A percentile compares a stretch with the other conserved stretches of the same genome.
Conservation (phyloP, 768 basidiomycete genomes). For the Macrolepiota dolichaula region DNA sequence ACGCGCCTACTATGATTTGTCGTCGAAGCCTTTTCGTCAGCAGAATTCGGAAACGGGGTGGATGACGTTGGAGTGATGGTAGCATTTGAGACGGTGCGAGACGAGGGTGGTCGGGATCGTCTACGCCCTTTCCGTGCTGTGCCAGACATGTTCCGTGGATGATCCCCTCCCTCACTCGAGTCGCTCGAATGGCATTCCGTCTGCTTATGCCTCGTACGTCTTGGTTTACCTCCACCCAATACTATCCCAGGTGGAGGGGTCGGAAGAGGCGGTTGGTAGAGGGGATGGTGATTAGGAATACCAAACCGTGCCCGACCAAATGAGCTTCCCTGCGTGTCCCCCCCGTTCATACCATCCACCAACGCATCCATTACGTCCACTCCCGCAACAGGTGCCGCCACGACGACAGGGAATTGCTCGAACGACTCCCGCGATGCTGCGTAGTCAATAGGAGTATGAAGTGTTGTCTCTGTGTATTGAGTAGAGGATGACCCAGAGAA, state of each 20-base stretch:
- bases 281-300: slow-evolving; percentile 63
- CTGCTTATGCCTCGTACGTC: slow-evolving; percentile 28
- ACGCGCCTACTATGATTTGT: slow-evolving; percentile 3
- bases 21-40: slow-evolving; percentile 15
- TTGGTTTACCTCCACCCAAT: slow-evolving; percentile 50
- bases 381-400: slow-evolving; percentile 73
- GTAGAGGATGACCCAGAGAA: slow-evolving; percentile 69
- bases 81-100: slow-evolving; percentile 23
- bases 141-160: slow-evolving; percentile 22
- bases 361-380: slow-evolving; percentile 88
- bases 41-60: slow-evolving; percentile 11
- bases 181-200: slow-evolving; percentile 31
- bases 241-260: slow-evolving; percentile 79
- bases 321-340: slow-evolving; percentile 46
- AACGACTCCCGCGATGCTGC: slow-evolving; percentile 36
- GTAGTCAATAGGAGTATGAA: slow-evolving; percentile 62
- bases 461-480: slow-evolving; percentile 66
- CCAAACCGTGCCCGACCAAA: slow-evolving; percentile 49
- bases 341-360: slow-evolving; percentile 87
- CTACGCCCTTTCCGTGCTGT: slow-evolving; percentile 32
- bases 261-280: slow-evolving; percentile 81
- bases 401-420: slow-evolving; percentile 59
- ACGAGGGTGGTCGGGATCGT: slow-evolving; percentile 25
- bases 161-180: slow-evolving; percentile 58
- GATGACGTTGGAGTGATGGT: slow-evolving; percentile 10